Evolutionary conservation across 805 yeast species (phyloP), one percentile per base, ranked within the genome.

Genomic region (Wickerhamiella australiensis): DNA sequence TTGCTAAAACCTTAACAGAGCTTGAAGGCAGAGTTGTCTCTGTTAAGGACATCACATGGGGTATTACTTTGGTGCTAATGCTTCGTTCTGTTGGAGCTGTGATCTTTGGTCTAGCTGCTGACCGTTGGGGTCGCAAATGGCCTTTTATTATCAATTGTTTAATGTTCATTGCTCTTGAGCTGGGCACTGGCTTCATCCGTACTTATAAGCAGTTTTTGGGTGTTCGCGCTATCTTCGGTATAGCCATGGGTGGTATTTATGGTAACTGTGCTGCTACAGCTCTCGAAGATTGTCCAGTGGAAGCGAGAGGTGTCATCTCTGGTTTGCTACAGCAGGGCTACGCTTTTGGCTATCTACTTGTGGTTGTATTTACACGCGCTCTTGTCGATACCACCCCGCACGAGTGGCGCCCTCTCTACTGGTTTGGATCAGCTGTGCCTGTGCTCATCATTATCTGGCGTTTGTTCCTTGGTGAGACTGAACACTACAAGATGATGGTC

Each of bases 301-400:
- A 64, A 25, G 77, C 85, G 12, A 71, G 82, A 57, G 82, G 83
- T 36, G 64, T 79, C 42, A 61, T 82, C 23, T 75, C 80, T 15
- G 87, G 87, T 45, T 63, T 83, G 38, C 76, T 85, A 61, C 94
- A 85, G 65, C 82, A 84, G 62, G 94, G 94, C 53, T 85, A 81
- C 56, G 80, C 82, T 9, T 69, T 80, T 54, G 88, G 87, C 12
- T 79, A 78, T 58, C 70, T 81, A 48, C 67, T 80, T 22, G 83
- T 78, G 1, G 80, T 77, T 26, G 66, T 77, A n/a, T 81, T 81
- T 66, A 75, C 68, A 59, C 70, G 85, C 53, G 86, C 85, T 9
- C 68, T 80, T 52, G 58, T 56, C 3, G 68, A 71, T 49, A 72
- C 73, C 52, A 61, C 73, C 4, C 57, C 65, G 2, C 75, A 78